A percentile compares a stretch with the other conserved stretches of the same genome.
These are phyloP conservation scores for Fraxinus ornus DNA, from an alignment of 305 asterid species.

Conservation along the genomic window DNA sequence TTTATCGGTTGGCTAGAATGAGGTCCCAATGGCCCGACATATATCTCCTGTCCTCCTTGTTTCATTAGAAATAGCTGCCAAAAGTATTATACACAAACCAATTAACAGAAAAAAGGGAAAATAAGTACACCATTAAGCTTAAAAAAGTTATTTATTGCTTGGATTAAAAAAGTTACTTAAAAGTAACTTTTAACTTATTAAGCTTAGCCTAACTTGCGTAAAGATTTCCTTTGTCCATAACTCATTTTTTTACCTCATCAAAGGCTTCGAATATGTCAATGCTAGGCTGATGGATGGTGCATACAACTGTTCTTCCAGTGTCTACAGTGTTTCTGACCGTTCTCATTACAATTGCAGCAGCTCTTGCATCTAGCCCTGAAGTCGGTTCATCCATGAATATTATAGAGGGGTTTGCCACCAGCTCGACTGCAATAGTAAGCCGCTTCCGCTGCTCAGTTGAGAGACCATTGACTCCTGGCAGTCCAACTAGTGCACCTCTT, in stretches of 20 bases:
- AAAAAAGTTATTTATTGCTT: background rate
- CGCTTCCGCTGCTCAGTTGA: slow-evolving; percentile 57
- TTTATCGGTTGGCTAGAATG: slow-evolving; percentile 47
- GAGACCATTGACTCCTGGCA: slow-evolving; percentile 49
- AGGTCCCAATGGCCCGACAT: slow-evolving; percentile 60
- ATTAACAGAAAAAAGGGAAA: background rate
- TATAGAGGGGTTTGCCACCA: slow-evolving; percentile 49
- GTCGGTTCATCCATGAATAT: slow-evolving; percentile 62
- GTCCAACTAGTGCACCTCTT: slow-evolving; percentile 45
- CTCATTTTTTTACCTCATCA: slow-evolving; percentile 35
- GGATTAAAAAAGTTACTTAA: background rate
- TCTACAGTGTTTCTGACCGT: slow-evolving; percentile 50
- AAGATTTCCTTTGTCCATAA: background rate
- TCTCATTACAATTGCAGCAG: slow-evolving; percentile 56
- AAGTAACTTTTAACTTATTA: slow-evolving; percentile 1
- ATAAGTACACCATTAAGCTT: background rate
- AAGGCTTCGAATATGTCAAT: slow-evolving; percentile 55
- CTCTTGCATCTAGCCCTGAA: slow-evolving; percentile 50
- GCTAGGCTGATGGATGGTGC: slow-evolving; percentile 67
- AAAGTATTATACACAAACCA: background rate
- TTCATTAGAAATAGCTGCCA: slow-evolving; percentile 34
- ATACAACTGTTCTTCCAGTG: slow-evolving; percentile 52
- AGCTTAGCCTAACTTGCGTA: background rate
- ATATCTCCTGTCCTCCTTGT: slow-evolving; percentile 68
- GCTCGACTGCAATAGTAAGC: slow-evolving; percentile 55